phyloP scores from a whole-genome alignment of 2,329 filamentous ascomycete genomes.

The Talaromyces rugulosus region DNA sequence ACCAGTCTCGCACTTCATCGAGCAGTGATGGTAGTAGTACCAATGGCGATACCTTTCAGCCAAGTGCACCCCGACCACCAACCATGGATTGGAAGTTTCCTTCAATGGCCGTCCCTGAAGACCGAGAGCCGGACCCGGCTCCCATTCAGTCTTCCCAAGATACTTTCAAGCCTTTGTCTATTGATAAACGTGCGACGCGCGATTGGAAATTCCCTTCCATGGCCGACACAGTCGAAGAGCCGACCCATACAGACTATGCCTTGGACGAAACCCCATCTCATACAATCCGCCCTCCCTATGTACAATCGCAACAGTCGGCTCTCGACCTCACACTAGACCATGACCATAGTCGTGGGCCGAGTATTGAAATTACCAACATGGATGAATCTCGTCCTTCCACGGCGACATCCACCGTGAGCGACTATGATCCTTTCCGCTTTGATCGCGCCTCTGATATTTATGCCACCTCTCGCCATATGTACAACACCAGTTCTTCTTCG shows the following conservation, averaged over 20 bases:
- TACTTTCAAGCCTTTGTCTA: conserved; percentile 1
- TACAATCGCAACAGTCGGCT: conserved; percentile 9
- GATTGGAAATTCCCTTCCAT: conserved; percentile 54
- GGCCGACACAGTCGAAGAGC: conserved; percentile 18
- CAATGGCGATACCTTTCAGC: conserved; percentile 16
- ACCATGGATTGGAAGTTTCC: conserved; percentile 48
- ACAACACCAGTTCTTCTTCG: conserved; percentile 49
- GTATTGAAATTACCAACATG: neutral
- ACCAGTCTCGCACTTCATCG: conserved; percentile 27
- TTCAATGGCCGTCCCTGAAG: conserved; percentile 25
- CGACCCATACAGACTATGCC: neutral
- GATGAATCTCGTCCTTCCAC: conserved; percentile 34
- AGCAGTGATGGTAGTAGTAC: conserved; percentile 21
- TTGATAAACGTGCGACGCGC: conserved; percentile 40
- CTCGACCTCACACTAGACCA: conserved; percentile 12
- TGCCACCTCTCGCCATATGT: conserved; percentile 24
- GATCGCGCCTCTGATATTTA: conserved; percentile 24
- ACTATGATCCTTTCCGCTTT: conserved; percentile 41
- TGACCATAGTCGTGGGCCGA: conserved; percentile 9
- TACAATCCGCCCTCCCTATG: conserved; percentile 27
- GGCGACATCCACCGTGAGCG: conserved; percentile 33
- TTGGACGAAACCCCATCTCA: conserved; percentile 23
- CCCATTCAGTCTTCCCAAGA: neutral
- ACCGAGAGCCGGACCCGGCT: conserved; percentile 17
- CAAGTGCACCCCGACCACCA: conserved; percentile 37